Evolutionary conservation across 345 rosid species (phyloP), one percentile per base, ranked within the genome.

Genomic region (Psidium friedrichsthalianum): DNA sequence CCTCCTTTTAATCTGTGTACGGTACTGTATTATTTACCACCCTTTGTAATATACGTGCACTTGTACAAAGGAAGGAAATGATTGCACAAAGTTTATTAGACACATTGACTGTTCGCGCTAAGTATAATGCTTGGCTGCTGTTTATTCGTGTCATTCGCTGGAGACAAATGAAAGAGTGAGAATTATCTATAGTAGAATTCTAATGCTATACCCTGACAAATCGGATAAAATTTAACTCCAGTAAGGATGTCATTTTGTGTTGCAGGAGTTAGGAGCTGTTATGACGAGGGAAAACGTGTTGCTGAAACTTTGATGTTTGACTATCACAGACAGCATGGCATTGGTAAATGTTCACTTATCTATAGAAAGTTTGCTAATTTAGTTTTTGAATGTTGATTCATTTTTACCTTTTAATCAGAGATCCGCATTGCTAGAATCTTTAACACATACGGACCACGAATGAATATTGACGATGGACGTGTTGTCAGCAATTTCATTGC

Each of bases 401-500:
- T 40, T 86, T 82, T 20, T 83, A 52, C 88, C 42, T 80, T 61
- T 61, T 5, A 61, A 74, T 20, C 74, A 97, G 99, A 97, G 85
- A 97, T 97, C 80, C 97, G 99, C n/a, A 94, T 97, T 87, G 99
- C 98, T 64, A 94, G 99, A 94, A 97, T 97, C 88, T 97, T 97
- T 89, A 96, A 97, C 93, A 97, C 99, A 18, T 97, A 96, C 78
- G 99, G 99, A 83, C 98, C 99, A 21, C 96, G 99, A 47, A 97
- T 97, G 99, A 96, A 97, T 87, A 97, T 96, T 7, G 99, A 97
- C 87, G 99, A 97, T 91, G 99, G 99, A 8, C 99, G 99, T 88
- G 99, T 97, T 27, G 99, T 97, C 86, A 97, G 99, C 95, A 97
- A 97, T 88, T 97, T 97, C 94, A 97, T 97, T 64, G 99, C 99